A percentile compares a stretch with the other conserved stretches of the same genome.
phyloP scores from a whole-genome alignment of 208 protist genomes.

The Acanthamoeba sp. region DNA sequence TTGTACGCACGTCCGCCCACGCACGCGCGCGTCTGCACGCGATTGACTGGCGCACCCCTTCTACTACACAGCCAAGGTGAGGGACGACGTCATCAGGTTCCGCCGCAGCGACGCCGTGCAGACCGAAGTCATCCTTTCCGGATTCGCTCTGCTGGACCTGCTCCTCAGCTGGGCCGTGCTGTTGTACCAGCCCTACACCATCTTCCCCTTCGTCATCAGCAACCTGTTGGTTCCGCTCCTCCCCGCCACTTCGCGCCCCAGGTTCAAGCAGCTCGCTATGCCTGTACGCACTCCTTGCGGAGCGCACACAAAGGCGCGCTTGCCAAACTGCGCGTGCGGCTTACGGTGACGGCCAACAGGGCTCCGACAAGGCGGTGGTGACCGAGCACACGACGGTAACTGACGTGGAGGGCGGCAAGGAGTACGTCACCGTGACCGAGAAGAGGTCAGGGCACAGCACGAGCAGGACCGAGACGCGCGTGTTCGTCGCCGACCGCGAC shows the following conservation, averaged over 20 bases:
- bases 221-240: background rate
- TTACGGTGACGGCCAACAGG: too few species aligned
- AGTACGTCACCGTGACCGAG: background rate
- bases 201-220: background rate
- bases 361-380: background rate
- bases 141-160: background rate
- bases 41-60: background rate
- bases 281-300: background rate
- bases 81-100: background rate
- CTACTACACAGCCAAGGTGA: background rate
- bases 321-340: too few species aligned
- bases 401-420: background rate
- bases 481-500: background rate
- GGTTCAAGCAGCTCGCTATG: background rate
- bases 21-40: background rate
- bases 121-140: background rate
- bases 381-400: background rate
- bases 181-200: slow-evolving; percentile 14
- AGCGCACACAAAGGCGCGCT: background rate
- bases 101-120: background rate
- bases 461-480: background rate
- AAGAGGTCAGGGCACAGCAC: background rate
- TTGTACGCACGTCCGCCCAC: background rate
- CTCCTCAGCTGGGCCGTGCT: background rate
- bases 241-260: background rate